Base-by-base conservation (phyloP, 805 yeast genomes). In the Candida maris region DNA sequence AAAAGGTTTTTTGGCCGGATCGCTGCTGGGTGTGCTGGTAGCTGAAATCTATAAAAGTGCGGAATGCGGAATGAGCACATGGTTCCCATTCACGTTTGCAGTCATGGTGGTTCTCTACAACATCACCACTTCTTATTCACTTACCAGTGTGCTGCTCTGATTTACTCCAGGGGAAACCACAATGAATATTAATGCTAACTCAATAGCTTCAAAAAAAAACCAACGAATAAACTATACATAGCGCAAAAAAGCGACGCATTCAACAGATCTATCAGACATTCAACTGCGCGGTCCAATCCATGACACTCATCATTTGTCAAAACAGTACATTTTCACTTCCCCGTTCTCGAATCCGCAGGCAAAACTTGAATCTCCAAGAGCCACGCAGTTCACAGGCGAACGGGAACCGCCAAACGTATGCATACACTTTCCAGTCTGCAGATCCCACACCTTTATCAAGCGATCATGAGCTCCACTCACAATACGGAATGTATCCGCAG, bases 381-480 rank as follows among this genome's bases (percentile, higher is more conserved):
- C 94, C 19, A 89, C 96, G 57, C 87, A 80, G 16, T 70, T 61
- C 5, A 79, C 79, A 1, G 82, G 71, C 32, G 70, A 64, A 4
- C 67, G 52, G 47, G 81, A 80, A 14, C 88, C 91, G 3, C 83
- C 81, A 63, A 87, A 86, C 0, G 97, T 91, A 59, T 89, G 95
- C 75, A 89, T 77, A 59, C 97, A 88, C 55, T 82, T 81, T 15
- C 98, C 97, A 48, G 81, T 79, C 61, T 93, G 97, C 43, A 93
- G 68, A 57, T 93, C 98, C 98, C 98, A 93, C 5, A 93, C 85
- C 59, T 84, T 91, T 43, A 85, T 85, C 23, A 79, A 68, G 44
- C 87, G 75, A 65, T 93, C 98, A 56, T 93, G 97, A 1, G 96
- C 89, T 2, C 97, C 97, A 51, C 93, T 81, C 8, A 91, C 85